These are phyloP conservation scores for Pleurotus eryngii DNA, from an alignment of 768 basidiomycete genomes.

Conservation along the genomic window DNA sequence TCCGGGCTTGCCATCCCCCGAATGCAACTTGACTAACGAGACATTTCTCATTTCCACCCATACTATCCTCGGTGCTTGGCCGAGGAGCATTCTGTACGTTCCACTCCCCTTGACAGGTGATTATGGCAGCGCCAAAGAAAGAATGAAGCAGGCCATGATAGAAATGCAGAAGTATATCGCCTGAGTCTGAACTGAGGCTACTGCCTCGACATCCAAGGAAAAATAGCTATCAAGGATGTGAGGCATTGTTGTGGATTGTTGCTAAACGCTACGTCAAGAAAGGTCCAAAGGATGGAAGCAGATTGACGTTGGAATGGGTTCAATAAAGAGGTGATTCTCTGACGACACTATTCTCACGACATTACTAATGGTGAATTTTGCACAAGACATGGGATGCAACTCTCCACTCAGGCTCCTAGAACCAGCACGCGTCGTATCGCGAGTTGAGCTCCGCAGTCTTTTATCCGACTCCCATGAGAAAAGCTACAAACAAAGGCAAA, in stretches of 20 bases:
- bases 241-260: constrained; percentile 59
- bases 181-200: too few species aligned
- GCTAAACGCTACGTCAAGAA: constrained; percentile 62
- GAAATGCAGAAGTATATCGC: constrained; percentile 15
- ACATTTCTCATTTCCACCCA: constrained; percentile 42
- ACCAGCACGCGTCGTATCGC: too few species aligned
- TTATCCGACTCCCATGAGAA: too few species aligned
- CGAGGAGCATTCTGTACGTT: constrained; percentile 41
- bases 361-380: background rate
- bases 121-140: constrained; percentile 25
- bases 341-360: constrained; percentile 11
- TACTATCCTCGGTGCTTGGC: constrained; percentile 50
- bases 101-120: constrained; percentile 26
- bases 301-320: constrained; percentile 88
- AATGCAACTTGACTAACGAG: background rate
- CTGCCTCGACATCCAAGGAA: constrained; percentile 13
- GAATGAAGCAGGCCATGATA: constrained; percentile 24
- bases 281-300: constrained; percentile 24
- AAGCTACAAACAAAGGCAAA: too few species aligned
- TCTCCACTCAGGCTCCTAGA: constrained; percentile 25
- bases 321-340: constrained; percentile 65
- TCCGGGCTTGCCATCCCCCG: too few species aligned
- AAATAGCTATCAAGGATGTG: constrained; percentile 22
- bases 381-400: constrained; percentile 78
- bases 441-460: too few species aligned